Base-by-base conservation (phyloP, 345 rosid genomes). In the Rhodomyrtus tomentosa region DNA sequence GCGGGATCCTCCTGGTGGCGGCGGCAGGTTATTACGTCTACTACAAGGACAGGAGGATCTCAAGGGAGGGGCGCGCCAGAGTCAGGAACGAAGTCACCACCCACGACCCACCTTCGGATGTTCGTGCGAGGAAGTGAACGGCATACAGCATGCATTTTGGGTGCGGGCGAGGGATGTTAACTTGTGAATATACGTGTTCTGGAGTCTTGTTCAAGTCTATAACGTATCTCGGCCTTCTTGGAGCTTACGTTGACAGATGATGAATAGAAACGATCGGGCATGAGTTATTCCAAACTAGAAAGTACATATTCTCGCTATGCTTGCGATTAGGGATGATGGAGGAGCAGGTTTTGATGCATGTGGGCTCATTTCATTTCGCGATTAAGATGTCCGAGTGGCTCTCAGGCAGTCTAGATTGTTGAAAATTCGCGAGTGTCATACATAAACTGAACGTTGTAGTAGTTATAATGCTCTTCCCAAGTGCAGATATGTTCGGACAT, bases 1-100 rank as follows among this genome's bases (percentile, higher is more conserved):
- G 85, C 22, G 83, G 82, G 18, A 40, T 86, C 32, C 53, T 79
- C n/a, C 82, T 86, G 18, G 82, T 76, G 3, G 79, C 58, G 21
- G 85, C 36, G 13, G 85, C 55, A 2, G 87, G 87, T n/a, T 86
- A 82, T 50, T 81, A 81, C 81, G 40, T 85, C 83, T 85, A 24
- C 58, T 49, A 25, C 51, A 50, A 76, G 5, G 86, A 79, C 1
- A 80, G 45, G 74, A 80, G 86, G 54, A 80, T 25, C 82, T 7
- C 76, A 42, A 62, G 76, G 42, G 76, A 62, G 12, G 42, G 24
- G 8, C 82, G 53, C 32, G 20, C 20, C n/a, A 48, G 45, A 16
- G 40, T 50, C 29, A 74, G 50, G 85, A 68, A 58, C 45, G 74
- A 45, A 83, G 29, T n/a, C 25, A 53, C 52, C 15, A 45, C 84